phyloP scores from a whole-genome alignment of 2,329 filamentous ascomycete species.

The Colletotrichum simmondsii region DNA sequence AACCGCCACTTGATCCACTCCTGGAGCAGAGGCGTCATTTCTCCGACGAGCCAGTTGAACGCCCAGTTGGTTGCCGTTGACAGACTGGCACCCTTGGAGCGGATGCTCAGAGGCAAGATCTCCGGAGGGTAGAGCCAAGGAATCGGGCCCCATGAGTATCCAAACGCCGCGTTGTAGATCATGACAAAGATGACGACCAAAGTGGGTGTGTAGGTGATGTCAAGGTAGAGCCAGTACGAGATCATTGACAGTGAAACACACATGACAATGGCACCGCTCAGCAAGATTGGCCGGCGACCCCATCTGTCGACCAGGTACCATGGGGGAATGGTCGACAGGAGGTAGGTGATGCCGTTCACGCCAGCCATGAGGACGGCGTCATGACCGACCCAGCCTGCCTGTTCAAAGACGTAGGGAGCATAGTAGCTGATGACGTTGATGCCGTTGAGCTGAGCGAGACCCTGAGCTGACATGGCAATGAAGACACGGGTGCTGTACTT shows the following conservation, averaged over 20 bases:
- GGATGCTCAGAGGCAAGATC: constrained; percentile 94
- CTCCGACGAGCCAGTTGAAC: constrained; percentile 96
- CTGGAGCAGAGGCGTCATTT: constrained; percentile 93
- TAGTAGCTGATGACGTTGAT: constrained; percentile 99
- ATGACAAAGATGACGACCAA: constrained; percentile 95
- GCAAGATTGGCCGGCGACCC: constrained; percentile 88
- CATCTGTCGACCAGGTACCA: constrained; percentile 97
- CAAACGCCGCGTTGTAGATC: constrained; percentile 98
- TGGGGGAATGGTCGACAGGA: constrained; percentile 91
- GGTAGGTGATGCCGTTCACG: constrained; percentile 90
- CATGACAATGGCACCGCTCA: constrained; percentile 92
- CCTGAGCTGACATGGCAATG: constrained; percentile 98
- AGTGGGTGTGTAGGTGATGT: constrained; percentile 80
- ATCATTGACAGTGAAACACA: constrained; percentile 87
- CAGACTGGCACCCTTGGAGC: constrained; percentile 95
- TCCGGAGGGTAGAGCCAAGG: constrained; percentile 99
- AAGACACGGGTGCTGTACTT: constrained; percentile 92
- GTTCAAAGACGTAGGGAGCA: constrained; percentile 94
- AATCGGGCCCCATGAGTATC: constrained; percentile 94
- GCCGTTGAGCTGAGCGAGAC: constrained; percentile 94
- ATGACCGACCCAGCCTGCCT: constrained; percentile 93
- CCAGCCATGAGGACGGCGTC: constrained; percentile 96
- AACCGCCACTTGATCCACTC: constrained; percentile 93
- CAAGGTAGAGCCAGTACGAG: constrained; percentile 94
- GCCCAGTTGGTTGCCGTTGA: constrained; percentile 98